Percentiles rank a stretch among this genome's conserved stretches.
These are phyloP conservation scores for Diplodia corticola DNA, from an alignment of 2,329 filamentous ascomycete genomes.

Conservation along the genomic window DNA sequence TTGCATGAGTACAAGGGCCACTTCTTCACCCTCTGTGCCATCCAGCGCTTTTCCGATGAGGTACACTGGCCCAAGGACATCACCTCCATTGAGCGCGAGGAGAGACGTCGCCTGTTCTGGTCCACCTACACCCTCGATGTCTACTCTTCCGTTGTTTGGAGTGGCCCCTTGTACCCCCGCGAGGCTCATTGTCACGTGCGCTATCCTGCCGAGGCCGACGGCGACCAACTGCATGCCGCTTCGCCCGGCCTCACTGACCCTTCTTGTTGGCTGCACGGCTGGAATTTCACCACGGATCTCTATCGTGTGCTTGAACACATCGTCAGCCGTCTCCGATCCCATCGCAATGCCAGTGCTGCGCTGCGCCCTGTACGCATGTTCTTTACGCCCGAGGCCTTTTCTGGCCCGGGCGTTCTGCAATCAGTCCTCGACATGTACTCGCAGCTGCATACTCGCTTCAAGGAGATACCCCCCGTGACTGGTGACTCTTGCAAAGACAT, in stretches of 20 bases:
- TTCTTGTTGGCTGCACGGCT: conserved; percentile 54
- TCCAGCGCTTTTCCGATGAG: conserved; percentile 57
- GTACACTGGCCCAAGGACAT: conserved; percentile 52
- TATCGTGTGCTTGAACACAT: conserved; percentile 59
- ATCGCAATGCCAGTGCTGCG: conserved; percentile 6
- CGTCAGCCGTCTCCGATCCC: conserved; percentile 32
- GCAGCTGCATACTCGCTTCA: conserved; percentile 34
- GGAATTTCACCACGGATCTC: conserved; percentile 60
- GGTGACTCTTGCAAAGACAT: conserved; percentile 41
- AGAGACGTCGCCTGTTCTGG: conserved; percentile 55
- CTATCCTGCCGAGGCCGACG: conserved; percentile 52
- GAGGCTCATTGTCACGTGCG: conserved; percentile 50
- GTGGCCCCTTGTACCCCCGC: conserved; percentile 47
- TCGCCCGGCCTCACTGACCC: conserved; percentile 26
- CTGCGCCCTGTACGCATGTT: conserved; percentile 21
- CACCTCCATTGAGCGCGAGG: conserved; percentile 49
- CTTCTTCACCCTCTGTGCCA: conserved; percentile 52
- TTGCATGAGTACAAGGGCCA: conserved; percentile 55
- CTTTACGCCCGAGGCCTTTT: conserved; percentile 27
- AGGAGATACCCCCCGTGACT: conserved; percentile 31
- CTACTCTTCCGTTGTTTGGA: conserved; percentile 56
- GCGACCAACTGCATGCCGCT: conserved; percentile 44
- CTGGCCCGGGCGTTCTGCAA: conserved; percentile 31
- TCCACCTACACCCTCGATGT: conserved; percentile 60
- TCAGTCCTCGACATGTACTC: conserved; percentile 33